Conservation (phyloP, 140 eudicot genomes). For the Cichorium intybus region DNA sequence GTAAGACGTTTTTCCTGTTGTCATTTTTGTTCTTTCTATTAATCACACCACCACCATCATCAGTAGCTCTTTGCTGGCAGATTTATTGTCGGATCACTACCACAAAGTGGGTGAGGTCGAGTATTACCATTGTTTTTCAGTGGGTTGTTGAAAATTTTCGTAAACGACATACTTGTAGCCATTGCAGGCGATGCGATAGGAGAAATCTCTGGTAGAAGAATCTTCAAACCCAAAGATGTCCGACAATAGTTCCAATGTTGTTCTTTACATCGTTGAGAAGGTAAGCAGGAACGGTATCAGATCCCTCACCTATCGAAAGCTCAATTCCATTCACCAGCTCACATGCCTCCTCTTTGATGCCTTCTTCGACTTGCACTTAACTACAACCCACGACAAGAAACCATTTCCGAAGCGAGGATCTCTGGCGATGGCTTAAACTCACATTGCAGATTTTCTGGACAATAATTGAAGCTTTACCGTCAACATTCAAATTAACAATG, state of each 20-base stretch:
- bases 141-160: too few relatives aligned
- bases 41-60: too few relatives aligned
- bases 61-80: too few relatives aligned
- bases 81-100: too few relatives aligned
- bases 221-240: conserved; percentile 86
- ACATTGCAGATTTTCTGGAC: conserved; percentile 52
- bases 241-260: conserved; percentile 78
- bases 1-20: too few relatives aligned
- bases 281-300: conserved; percentile 48
- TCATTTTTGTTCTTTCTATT: too few relatives aligned
- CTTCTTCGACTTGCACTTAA: conserved; percentile 46
- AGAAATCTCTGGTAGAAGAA: conserved; percentile 66
- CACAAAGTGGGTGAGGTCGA: too few relatives aligned
- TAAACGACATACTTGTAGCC: conserved; percentile 74
- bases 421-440: conserved; percentile 15
- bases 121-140: too few relatives aligned
- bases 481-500: conserved; percentile 29
- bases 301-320: conserved; percentile 74
- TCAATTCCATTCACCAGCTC: conserved; percentile 81
- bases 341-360: conserved; percentile 69
- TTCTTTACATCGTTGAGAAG: conserved; percentile 79
- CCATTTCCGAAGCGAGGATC: conserved; percentile 21
- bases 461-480: conserved; percentile 62
- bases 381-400: conserved; percentile 26
- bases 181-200: conserved; percentile 91